Evolutionary conservation across 2,329 filamentous ascomycete genomes (phyloP).

Genomic region (Fusarium sp.): DNA sequence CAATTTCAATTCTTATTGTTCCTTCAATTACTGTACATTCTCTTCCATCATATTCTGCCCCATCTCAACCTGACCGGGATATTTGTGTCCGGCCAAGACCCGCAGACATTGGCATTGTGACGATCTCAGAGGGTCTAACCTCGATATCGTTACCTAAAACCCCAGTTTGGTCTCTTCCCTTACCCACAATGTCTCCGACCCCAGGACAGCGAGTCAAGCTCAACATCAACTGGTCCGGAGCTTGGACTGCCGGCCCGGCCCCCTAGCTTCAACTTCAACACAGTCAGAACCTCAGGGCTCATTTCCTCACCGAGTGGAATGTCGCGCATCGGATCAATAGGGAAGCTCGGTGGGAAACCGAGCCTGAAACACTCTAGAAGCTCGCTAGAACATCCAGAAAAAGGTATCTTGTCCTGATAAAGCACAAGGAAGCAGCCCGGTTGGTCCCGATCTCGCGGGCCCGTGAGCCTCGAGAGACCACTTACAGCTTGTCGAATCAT

Average conservation of each 20-base stretch:
- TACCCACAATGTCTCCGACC: slow-evolving; percentile 22
- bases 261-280: slow-evolving; percentile 3
- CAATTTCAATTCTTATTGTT: not conserved
- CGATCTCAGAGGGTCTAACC: slow-evolving; percentile 24
- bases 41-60: slow-evolving; percentile 9
- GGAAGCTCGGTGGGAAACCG: slow-evolving; percentile 30
- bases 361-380: slow-evolving; percentile 30
- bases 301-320: not conserved
- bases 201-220: slow-evolving; percentile 5
- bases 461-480: slow-evolving; percentile 9
- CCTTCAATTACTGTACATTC: not conserved
- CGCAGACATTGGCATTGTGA: slow-evolving; percentile 22
- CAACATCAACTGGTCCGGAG: slow-evolving; percentile 24
- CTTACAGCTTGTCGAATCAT: slow-evolving; percentile 33
- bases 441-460: slow-evolving; percentile 40
- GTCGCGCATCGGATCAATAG: not conserved
- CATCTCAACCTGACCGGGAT: slow-evolving; percentile 34
- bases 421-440: slow-evolving; percentile 33
- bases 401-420: not conserved
- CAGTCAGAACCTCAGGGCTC: not conserved
- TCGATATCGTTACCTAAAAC: slow-evolving; percentile 36
- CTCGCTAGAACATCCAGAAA: slow-evolving; percentile 30
- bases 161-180: slow-evolving; percentile 24
- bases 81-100: slow-evolving; percentile 14
- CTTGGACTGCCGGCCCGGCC: slow-evolving; percentile 41